These are phyloP conservation scores for Gloeopeniophorella convolvens DNA, from an alignment of 768 basidiomycete species.

Conservation along the genomic window DNA sequence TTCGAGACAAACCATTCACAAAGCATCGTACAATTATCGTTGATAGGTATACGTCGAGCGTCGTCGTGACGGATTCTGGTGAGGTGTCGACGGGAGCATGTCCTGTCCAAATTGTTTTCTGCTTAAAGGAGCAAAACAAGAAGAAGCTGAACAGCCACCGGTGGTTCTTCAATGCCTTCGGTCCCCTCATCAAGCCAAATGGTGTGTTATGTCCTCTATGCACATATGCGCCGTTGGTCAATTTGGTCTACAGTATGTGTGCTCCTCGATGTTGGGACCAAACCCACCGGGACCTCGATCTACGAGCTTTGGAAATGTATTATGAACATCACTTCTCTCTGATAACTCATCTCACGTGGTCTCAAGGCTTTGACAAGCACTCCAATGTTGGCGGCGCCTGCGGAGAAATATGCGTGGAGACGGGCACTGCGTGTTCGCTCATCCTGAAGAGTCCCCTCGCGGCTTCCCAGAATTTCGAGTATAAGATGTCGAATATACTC, in stretches of 20 bases:
- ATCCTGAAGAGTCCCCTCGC: constrained; percentile 71
- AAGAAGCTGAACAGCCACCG: constrained; percentile 95
- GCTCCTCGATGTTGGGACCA: constrained; percentile 92
- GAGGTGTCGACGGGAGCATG: constrained; percentile 73
- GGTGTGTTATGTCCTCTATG: constrained; percentile 35
- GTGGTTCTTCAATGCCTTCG: constrained; percentile 97
- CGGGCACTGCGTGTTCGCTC: constrained; percentile 64
- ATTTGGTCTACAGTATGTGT: constrained; percentile 71
- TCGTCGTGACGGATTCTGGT: constrained; percentile 70
- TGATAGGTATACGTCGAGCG: constrained; percentile 66
- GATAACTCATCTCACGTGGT: constrained; percentile 9
- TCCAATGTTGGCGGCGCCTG: constrained; percentile 89
- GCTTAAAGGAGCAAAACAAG: constrained; percentile 93
- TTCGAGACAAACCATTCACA: constrained; percentile 17
- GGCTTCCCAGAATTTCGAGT: constrained; percentile 97
- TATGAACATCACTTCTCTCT: constrained; percentile 1
- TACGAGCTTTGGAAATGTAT: constrained; percentile 94
- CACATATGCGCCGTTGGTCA: too few species aligned
- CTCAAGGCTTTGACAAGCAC: constrained; percentile 68
- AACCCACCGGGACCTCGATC: constrained; percentile 89
- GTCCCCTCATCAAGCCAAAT: constrained; percentile 80
- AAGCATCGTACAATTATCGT: constrained; percentile 1
- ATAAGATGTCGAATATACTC: constrained; percentile 94
- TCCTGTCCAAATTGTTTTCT: constrained; percentile 84
- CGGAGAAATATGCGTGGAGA: constrained; percentile 88